phyloP scores from a whole-genome alignment of 495 filamentous ascomycete species.

The Thermothielavioides terrestris region DNA sequence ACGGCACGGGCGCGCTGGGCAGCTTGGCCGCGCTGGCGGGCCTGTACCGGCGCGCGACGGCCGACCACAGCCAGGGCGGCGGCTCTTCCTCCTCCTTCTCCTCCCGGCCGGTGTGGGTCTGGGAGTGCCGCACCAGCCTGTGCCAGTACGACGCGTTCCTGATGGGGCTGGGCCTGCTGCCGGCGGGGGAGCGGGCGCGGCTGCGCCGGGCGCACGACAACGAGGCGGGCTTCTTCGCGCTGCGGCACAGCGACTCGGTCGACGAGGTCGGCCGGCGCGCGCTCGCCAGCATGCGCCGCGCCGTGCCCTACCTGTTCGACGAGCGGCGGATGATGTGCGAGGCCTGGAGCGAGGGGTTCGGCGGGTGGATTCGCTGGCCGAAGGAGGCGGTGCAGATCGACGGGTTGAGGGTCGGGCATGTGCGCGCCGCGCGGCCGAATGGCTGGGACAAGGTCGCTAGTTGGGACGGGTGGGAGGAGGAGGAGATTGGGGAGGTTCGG shows the following conservation, averaged over 20 bases:
- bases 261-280: conserved; percentile 62
- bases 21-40: conserved; percentile 55
- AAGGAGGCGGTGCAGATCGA: conserved; percentile 44
- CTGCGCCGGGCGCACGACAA: conserved; percentile 40
- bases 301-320: conserved; percentile 44
- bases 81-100: too few species aligned
- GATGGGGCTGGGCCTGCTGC: conserved; percentile 53
- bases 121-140: conserved; percentile 50
- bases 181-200: conserved; percentile 45
- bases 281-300: conserved; percentile 50
- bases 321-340: conserved; percentile 33
- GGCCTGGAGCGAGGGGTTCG: conserved; percentile 40
- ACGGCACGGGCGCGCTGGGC: conserved; percentile 62
- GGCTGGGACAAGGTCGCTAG: conserved; percentile 40
- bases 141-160: conserved; percentile 62
- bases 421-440: conserved; percentile 48
- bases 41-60: conserved; percentile 51
- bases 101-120: conserved; percentile 62
- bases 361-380: conserved; percentile 43
- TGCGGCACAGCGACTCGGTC: conserved; percentile 63
- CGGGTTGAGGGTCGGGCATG: conserved; percentile 45
- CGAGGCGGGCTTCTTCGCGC: conserved; percentile 50
- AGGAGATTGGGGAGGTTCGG: conserved; percentile 17
- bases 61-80: too few species aligned
- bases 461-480: conserved; percentile 44